A percentile compares a stretch with the other conserved stretches of the same genome.
phyloP scores from a whole-genome alignment of 2,329 filamentous ascomycete species.

The Ophidiomyces ophidiicola region DNA sequence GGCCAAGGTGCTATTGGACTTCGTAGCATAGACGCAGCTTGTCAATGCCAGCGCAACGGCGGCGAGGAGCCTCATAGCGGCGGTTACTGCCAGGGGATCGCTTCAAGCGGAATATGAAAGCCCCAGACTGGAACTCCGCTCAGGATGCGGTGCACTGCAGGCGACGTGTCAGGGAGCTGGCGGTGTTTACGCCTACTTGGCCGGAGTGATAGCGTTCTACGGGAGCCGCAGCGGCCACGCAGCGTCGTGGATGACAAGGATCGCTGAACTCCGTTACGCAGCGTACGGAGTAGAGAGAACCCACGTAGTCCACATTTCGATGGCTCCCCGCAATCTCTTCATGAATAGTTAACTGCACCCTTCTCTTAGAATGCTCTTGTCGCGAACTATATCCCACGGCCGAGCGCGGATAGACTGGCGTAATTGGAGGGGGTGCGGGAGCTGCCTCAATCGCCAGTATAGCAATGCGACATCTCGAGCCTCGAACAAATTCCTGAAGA shows the following conservation, averaged over 20 bases:
- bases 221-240: constrained; percentile 26
- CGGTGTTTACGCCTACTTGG: constrained; percentile 1
- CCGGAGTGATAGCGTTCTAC: constrained; percentile 14
- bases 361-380: constrained; percentile 4
- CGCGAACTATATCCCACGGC: background rate
- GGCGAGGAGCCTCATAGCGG: constrained; percentile 32
- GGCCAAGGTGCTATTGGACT: constrained; percentile 21
- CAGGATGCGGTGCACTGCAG: background rate
- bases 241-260: constrained; percentile 10
- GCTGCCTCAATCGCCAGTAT: background rate
- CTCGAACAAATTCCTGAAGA: constrained; percentile 45
- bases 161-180: background rate
- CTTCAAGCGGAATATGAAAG: constrained; percentile 19
- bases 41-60: constrained; percentile 27
- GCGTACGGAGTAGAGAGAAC: too few relatives aligned
- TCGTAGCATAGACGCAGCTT: constrained; percentile 20
- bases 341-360: background rate
- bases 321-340: background rate
- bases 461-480: constrained; percentile 7
- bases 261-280: too few relatives aligned
- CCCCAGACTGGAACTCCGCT: constrained; percentile 7
- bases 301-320: background rate
- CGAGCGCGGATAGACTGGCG: background rate
- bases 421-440: background rate
- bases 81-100: constrained; percentile 21